These are phyloP conservation scores for Elongisporangium undulatum DNA, from an alignment of 352 stramenopile genomes.

Conservation along the genomic window DNA sequence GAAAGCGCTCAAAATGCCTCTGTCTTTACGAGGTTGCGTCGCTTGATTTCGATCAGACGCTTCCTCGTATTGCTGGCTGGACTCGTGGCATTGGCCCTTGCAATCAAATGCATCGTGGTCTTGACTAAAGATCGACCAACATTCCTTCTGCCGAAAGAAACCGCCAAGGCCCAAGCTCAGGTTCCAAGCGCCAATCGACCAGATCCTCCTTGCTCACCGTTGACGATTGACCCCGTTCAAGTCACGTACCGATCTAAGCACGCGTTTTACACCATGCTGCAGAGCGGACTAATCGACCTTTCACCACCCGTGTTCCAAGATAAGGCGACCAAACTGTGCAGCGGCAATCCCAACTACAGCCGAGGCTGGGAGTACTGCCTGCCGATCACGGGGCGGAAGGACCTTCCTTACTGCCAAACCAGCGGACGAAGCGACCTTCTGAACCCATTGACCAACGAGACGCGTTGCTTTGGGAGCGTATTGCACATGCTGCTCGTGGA, in stretches of 20 bases:
- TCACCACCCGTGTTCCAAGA: constrained; percentile 13
- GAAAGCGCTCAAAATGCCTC: not conserved
- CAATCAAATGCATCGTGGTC: not conserved
- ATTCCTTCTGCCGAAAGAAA: not conserved
- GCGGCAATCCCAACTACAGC: constrained; percentile 3
- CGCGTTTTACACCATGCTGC: not conserved
- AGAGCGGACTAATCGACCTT: not conserved
- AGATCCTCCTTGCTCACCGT: not conserved
- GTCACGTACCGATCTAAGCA: not conserved
- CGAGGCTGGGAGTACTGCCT: constrained; percentile 29
- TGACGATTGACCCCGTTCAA: not conserved
- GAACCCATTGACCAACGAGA: not conserved
- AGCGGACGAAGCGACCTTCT: constrained; percentile 26
- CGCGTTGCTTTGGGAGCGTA: constrained; percentile 22
- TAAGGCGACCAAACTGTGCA: constrained; percentile 12
- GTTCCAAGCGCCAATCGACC: not conserved
- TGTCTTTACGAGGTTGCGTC: not conserved
- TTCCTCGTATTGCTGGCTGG: not conserved
- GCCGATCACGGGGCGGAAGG: constrained; percentile 15
- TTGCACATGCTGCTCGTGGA: constrained; percentile 34
- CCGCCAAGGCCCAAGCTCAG: not conserved
- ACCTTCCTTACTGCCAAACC: constrained; percentile 21
- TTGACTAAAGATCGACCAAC: not conserved
- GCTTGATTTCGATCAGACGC: not conserved
- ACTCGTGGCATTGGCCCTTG: not conserved